Conservation (phyloP, 169 alveolate genomes). For the Plasmodium gaboni region DNA sequence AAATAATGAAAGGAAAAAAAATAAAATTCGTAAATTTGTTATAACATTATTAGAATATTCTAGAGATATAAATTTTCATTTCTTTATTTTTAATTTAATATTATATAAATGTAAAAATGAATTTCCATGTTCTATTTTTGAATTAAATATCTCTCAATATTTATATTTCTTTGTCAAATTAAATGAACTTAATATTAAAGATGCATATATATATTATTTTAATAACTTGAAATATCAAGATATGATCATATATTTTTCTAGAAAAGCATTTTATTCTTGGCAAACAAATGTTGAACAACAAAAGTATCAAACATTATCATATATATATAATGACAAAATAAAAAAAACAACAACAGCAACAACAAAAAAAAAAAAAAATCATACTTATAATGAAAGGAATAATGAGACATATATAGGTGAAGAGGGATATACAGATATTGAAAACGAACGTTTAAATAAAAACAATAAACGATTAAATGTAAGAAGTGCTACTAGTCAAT, state of each 20-base stretch:
- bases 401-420: too few relatives aligned
- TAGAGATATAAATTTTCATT: constrained; percentile 56
- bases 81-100: constrained; percentile 58
- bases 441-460: too few relatives aligned
- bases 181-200: constrained; percentile 44
- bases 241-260: constrained; percentile 35
- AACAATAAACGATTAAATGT: background rate
- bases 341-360: too few relatives aligned
- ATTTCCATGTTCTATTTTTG: constrained; percentile 68
- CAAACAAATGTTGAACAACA: background rate
- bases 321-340: too few relatives aligned
- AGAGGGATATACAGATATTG: too few relatives aligned
- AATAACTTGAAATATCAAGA: constrained; percentile 50
- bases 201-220: constrained; percentile 61
- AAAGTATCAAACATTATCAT: too few relatives aligned
- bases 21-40: constrained; percentile 44
- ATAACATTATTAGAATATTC: constrained; percentile 41
- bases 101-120: constrained; percentile 70
- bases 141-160: constrained; percentile 36
- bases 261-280: constrained; percentile 45
- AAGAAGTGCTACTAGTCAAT: background rate
- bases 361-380: too few relatives aligned
- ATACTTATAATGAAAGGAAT: too few relatives aligned
- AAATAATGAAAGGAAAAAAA: constrained; percentile 57
- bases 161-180: constrained; percentile 50